A percentile compares a stretch with the other conserved stretches of the same genome.
phyloP scores from a whole-genome alignment of 2,329 filamentous ascomycete species.

The Talaromyces rugulosus region DNA sequence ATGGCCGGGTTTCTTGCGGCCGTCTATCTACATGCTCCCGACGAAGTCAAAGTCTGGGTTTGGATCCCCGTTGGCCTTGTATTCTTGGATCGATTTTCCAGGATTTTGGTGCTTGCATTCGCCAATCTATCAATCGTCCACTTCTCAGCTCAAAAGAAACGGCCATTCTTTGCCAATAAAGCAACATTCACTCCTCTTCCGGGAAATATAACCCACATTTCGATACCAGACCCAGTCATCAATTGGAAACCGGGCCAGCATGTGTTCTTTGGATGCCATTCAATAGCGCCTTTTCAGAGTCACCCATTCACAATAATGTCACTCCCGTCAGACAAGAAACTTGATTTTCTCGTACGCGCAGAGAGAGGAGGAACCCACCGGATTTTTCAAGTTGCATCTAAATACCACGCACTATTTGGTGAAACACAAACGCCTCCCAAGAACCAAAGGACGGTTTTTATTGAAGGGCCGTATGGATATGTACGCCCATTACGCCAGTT shows the following conservation, averaged over 20 bases:
- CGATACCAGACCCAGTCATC: conserved; percentile 52
- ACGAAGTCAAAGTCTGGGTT: conserved; percentile 40
- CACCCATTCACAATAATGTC: conserved; percentile 63
- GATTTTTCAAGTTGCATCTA: conserved; percentile 50
- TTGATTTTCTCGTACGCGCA: conserved; percentile 55
- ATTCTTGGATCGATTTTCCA: conserved; percentile 40
- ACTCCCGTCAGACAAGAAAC: conserved; percentile 50
- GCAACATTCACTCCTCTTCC: conserved; percentile 49
- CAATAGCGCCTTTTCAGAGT: conserved; percentile 54
- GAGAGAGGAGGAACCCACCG: conserved; percentile 51
- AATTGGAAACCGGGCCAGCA: conserved; percentile 61
- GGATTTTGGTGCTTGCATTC: conserved; percentile 33
- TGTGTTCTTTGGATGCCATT: conserved; percentile 57
- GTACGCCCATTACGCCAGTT: conserved; percentile 54
- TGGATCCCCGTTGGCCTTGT: conserved; percentile 47
- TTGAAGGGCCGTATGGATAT: conserved; percentile 54
- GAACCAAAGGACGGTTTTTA: conserved; percentile 37
- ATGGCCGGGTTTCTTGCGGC: conserved; percentile 47
- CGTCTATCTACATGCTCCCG: conserved; percentile 47
- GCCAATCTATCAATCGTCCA: conserved; percentile 42
- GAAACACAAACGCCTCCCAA: conserved; percentile 12
- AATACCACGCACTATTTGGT: conserved; percentile 25
- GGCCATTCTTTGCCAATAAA: conserved; percentile 34
- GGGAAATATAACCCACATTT: conserved; percentile 54
- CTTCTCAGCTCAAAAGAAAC: conserved; percentile 15